Percentiles rank a stretch among this genome's conserved stretches.
These are phyloP conservation scores for Chalciporus piperatus DNA, from an alignment of 768 basidiomycete species.

Conservation along the genomic window DNA sequence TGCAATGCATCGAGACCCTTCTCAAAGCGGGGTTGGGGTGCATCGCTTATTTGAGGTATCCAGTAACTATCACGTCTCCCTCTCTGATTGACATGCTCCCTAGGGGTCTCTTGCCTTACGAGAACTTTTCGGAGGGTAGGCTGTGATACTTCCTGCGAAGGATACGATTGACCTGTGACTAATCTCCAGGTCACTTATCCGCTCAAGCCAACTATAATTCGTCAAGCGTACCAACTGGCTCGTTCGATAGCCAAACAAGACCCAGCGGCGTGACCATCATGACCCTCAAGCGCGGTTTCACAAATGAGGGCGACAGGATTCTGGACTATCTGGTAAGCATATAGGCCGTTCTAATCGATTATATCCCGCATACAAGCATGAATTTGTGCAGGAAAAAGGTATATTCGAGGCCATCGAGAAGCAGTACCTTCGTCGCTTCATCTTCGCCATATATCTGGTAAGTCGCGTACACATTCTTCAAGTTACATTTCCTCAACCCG, in stretches of 20 bases:
- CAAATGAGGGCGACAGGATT: slow-evolving; percentile 79
- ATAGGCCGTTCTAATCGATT: slow-evolving; percentile 13
- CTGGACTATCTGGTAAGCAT: slow-evolving; percentile 72
- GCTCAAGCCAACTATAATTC: slow-evolving; percentile 28
- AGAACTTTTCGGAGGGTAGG: slow-evolving; percentile 72
- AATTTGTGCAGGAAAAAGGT: slow-evolving; percentile 62
- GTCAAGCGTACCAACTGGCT: slow-evolving; percentile 31
- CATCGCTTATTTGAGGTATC: slow-evolving; percentile 71
- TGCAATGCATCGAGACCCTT: slow-evolving; percentile 69
- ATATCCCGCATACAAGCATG: slow-evolving; percentile 2
- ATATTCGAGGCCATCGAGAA: slow-evolving; percentile 86
- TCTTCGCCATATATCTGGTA: slow-evolving; percentile 83
- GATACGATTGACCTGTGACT: background rate
- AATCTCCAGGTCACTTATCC: slow-evolving; percentile 25
- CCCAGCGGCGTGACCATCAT: slow-evolving; percentile 71
- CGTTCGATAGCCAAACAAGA: slow-evolving; percentile 37
- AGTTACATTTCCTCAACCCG: background rate
- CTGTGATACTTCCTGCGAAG: background rate
- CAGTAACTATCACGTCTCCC: background rate
- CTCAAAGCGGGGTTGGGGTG: slow-evolving; percentile 71
- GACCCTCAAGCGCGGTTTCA: slow-evolving; percentile 69
- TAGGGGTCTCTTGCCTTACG: slow-evolving; percentile 74
- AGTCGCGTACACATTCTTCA: slow-evolving; percentile 17
- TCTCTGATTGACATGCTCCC: slow-evolving; percentile 8
- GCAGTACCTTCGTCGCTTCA: slow-evolving; percentile 80